Percentiles rank a stretch among this genome's conserved stretches.
These are phyloP conservation scores for Aureobasidium namibiae DNA, from an alignment of 2,329 filamentous ascomycete genomes.

Conservation along the genomic window DNA sequence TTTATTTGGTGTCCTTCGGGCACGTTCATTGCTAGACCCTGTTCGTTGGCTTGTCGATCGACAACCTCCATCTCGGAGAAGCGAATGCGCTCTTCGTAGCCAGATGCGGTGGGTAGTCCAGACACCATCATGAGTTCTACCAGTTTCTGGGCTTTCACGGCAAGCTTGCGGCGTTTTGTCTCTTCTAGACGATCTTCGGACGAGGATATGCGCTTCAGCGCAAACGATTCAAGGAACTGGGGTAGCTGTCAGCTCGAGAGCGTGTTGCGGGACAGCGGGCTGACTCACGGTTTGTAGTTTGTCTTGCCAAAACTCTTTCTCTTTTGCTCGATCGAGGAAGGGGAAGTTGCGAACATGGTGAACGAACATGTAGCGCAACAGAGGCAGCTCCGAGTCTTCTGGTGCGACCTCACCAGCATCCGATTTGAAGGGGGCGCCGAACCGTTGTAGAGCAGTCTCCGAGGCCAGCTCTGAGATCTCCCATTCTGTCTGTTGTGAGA, in stretches of 20 bases:
- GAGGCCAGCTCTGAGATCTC: conserved; percentile 92
- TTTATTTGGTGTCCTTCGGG: conserved; percentile 90
- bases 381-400: conserved; percentile 85
- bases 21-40: conserved; percentile 75
- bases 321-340: conserved; percentile 89
- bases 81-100: conserved; percentile 93
- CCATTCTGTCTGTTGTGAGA: conserved; percentile 78
- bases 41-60: conserved; percentile 84
- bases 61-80: conserved; percentile 97
- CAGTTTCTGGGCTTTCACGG: conserved; percentile 86
- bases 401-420: conserved; percentile 88
- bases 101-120: conserved; percentile 87
- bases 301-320: conserved; percentile 99
- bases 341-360: conserved; percentile 97
- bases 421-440: conserved; percentile 90
- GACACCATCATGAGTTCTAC: conserved; percentile 99
- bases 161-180: conserved; percentile 88
- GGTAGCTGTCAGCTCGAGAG: not conserved
- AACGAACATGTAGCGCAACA: conserved; percentile 94
- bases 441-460: conserved; percentile 86
- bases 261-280: not conserved
- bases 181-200: conserved; percentile 94
- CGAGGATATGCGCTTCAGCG: conserved; percentile 92
- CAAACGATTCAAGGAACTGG: conserved; percentile 93
- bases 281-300: conserved; percentile 80